Evolutionary conservation across 2,329 filamentous ascomycete genomes (phyloP).

Genomic region (Diaporthe sp.): DNA sequence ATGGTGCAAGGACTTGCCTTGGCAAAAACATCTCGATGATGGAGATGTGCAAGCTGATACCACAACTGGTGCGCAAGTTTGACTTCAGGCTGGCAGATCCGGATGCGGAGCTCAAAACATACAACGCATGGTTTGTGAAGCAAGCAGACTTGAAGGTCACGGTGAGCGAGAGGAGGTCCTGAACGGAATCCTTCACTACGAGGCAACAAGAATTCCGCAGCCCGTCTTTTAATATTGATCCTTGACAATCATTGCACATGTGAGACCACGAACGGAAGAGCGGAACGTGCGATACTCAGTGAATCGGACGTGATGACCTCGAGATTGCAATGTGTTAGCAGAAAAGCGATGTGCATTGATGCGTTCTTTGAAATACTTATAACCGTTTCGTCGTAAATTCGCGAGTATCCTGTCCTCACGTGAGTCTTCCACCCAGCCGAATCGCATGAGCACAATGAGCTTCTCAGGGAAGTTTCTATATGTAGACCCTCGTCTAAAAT

Average conservation of each 20-base stretch:
- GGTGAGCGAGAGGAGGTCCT: constrained; percentile 1
- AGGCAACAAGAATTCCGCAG: neutral
- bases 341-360: neutral
- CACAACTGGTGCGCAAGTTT: constrained; percentile 33
- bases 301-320: too few species aligned
- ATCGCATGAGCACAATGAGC: neutral
- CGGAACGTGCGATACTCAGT: neutral
- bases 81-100: constrained; percentile 18
- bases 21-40: constrained; percentile 53
- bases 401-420: too few species aligned
- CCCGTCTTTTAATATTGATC: too few species aligned
- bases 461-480: neutral
- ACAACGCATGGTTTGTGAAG: constrained; percentile 24
- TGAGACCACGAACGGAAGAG: neutral
- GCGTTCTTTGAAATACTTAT: neutral
- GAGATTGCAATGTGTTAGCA: too few species aligned
- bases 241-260: too few species aligned
- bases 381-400: neutral
- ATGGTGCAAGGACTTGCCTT: constrained; percentile 52
- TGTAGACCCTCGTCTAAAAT: neutral
- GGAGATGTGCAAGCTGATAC: constrained; percentile 53
- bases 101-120: constrained; percentile 15
- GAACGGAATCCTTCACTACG: neutral
- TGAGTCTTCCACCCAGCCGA: too few species aligned
- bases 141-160: constrained; percentile 12